Base-by-base conservation (phyloP, 441 rosid genomes). In the Arabidopsis hybrid region DNA sequence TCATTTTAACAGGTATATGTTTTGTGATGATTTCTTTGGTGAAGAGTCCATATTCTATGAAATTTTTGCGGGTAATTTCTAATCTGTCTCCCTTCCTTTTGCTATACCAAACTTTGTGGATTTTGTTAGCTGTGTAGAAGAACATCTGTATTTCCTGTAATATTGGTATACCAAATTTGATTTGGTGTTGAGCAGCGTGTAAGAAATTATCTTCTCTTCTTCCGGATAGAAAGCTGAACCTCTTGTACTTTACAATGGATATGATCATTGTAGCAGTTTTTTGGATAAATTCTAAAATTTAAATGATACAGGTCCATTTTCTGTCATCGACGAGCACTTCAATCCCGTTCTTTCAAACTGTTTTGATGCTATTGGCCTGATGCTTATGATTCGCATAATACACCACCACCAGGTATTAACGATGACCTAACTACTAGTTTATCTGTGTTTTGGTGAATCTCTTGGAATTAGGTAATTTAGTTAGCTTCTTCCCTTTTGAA, bases 341-440 rank as follows among this genome's bases (percentile, higher is more conserved):
- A 89, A 82, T 85, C 82, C 92, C 46, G 84, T 91, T 69, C 91
- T 96, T 67, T 89, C 96, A 68, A 91, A 90, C 83, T 91, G 89
- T 81, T 93, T 87, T 81, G 98, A 96, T 83, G 99, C 99, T 67
- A 96, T 96, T 57, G 98, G 99, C 46, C 84, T 93, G 74, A 93
- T 91, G 98, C 94, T 96, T 75, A 93, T 96, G 99, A 96, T 96
- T 82, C 93, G 94, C 75, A 90, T 96, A 81, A 86, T 92, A 84
- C 93, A 91, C 86, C 96, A 89, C 63, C 98, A 96, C 79, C 99
- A 90, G 99, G 99, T 96, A 79, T 57, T 16, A 67, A 46, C 43
- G 7, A 49, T 39, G 50, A 50, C 67, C 40, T 49, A 40, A 2
- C 18, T 55, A 53, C 38, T 62, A 63, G 53, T 51, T 29, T 6